Evolutionary conservation across 805 yeast species (phyloP).

Genomic region (Pichia gijzeniarum): DNA sequence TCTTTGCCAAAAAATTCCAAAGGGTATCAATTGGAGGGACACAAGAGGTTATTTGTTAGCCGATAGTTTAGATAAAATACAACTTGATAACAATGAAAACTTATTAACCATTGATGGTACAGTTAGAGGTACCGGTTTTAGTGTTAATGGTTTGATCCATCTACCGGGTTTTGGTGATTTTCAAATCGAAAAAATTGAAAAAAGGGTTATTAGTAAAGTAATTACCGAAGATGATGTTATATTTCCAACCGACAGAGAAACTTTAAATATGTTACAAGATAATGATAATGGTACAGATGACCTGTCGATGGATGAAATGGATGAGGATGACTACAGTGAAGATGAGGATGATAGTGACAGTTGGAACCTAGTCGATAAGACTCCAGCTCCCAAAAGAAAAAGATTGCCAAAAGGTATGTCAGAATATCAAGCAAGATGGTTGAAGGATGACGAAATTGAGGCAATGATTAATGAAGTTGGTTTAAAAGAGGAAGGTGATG

Average conservation of each 20-base stretch:
- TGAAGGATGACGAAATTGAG: conserved; percentile 51
- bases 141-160: conserved; percentile 71
- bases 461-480: conserved; percentile 35
- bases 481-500: conserved; percentile 32
- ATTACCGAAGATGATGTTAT: conserved; percentile 19
- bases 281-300: conserved; percentile 54
- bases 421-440: conserved; percentile 73
- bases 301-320: conserved; percentile 42
- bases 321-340: conserved; percentile 23
- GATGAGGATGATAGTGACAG: conserved; percentile 26
- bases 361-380: conserved; percentile 17
- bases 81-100: conserved; percentile 28
- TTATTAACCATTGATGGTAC: conserved; percentile 66
- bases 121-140: conserved; percentile 82
- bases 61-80: conserved; percentile 40
- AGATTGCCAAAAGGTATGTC: conserved; percentile 66
- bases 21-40: conserved; percentile 86
- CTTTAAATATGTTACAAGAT: conserved; percentile 5
- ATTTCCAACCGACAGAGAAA: conserved; percentile 31
- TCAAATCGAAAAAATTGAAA: conserved; percentile 64
- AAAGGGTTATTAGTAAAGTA: conserved; percentile 32
- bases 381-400: conserved; percentile 20
- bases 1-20: conserved; percentile 82
- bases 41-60: conserved; percentile 83
- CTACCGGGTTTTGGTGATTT: conserved; percentile 89